Base-by-base conservation (phyloP, 2,329 filamentous ascomycete species). In the Ophiostoma australiae region DNA sequence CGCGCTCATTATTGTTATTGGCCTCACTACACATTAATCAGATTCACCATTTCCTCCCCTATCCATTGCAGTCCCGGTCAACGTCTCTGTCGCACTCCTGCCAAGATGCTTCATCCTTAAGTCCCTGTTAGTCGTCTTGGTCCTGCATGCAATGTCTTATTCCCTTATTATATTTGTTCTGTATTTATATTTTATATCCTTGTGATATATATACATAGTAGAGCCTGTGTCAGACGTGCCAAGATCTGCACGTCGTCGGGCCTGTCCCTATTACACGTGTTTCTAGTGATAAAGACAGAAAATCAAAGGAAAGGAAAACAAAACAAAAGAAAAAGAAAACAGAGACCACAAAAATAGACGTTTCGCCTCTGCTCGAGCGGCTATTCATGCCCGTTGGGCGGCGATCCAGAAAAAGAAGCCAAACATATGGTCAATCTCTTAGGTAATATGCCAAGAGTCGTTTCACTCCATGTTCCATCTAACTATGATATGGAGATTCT, bases 71-170 rank as follows among this genome's bases (percentile, higher is more conserved):
- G 44, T 48, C 44, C 44, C 20, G 27, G 63, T 39, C 63, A 17
- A n/a, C n/a, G 63, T 41, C 63, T n/a, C 63, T 11, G 37, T 39
- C n/a, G 15, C 35, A 20, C 63, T 41, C 63, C 63, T 67, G 63
- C 63, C 63, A 67, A 67, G 63, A 67, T 67, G 33, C 33, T 39
- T 67, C 63, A 67, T 63, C 58, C 58, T 33, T 10, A 31, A 17
- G 27, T 33, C 27, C 23, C 27, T 58, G 52, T 27, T 58, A 27
- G 23, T 13, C n/a, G n/a, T 27, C 11, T 23, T 27, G n/a, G 52
- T 13, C 52, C 52, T 23, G 52, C 31, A 58, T 58, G 44, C 44
- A 48, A 48, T 48, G 20, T 48, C 44, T 48, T 48, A 48, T 48
- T n/a, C n/a, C 44, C 44, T 48, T 17, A 15, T 44, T 17, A 15